phyloP scores from a whole-genome alignment of 345 rosid species.

The Turritis glabra region DNA sequence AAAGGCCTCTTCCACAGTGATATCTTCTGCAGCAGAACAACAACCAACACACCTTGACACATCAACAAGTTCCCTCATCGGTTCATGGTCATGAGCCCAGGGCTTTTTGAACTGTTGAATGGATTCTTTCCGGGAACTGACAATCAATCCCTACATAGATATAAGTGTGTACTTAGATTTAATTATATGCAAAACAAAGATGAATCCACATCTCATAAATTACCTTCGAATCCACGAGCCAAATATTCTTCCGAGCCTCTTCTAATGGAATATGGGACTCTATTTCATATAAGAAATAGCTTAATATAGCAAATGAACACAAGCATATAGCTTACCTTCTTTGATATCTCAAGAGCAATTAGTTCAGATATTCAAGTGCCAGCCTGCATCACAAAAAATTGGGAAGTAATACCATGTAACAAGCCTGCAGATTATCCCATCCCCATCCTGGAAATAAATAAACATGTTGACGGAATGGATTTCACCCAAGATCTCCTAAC shows the following conservation, averaged over 20 bases:
- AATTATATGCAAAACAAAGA: background rate
- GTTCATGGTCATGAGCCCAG: slow-evolving; percentile 94
- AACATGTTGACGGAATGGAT: background rate
- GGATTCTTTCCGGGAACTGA: slow-evolving; percentile 75
- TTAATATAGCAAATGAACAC: slow-evolving; percentile 14
- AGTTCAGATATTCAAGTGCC: slow-evolving; percentile 97
- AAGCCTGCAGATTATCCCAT: background rate
- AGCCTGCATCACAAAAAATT: slow-evolving; percentile 58
- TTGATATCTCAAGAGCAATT: slow-evolving; percentile 90
- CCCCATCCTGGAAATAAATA: slow-evolving; percentile 5
- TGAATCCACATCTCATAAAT: slow-evolving; percentile 2
- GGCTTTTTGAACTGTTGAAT: slow-evolving; percentile 96
- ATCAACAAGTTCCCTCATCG: slow-evolving; percentile 61
- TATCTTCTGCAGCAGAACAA: slow-evolving; percentile 15
- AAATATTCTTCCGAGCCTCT: slow-evolving; percentile 81
- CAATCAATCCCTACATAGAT: slow-evolving; percentile 75
- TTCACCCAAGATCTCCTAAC: slow-evolving; percentile 85
- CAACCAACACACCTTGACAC: slow-evolving; percentile 61
- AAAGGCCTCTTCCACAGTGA: slow-evolving; percentile 3
- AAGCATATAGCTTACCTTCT: slow-evolving; percentile 53
- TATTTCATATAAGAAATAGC: slow-evolving; percentile 5
- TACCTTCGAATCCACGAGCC: slow-evolving; percentile 98
- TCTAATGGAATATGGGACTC: slow-evolving; percentile 74
- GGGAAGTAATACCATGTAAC: background rate
- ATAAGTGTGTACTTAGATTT: slow-evolving; percentile 9